Base-by-base conservation (phyloP, 257 asterid genomes). In the Solanum rostratum region DNA sequence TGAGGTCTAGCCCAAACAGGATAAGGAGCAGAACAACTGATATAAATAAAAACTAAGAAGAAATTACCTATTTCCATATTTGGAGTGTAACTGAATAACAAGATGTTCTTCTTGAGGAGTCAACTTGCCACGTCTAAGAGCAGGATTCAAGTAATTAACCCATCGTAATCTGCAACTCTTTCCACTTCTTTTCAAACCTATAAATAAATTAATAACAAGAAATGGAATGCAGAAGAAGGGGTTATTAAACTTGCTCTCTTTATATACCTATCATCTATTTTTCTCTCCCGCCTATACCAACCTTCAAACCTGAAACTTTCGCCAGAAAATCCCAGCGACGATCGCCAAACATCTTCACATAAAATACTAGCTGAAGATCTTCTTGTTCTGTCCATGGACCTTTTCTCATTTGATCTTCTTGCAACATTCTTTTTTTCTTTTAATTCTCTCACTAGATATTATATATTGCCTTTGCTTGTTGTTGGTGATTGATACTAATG, bases 271-370 rank as follows among this genome's bases (percentile, higher is more conserved):
- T 86, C n/a, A n/a, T 81, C 80, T 79, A 84, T 45, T 76, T 80
- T 87, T 84, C 87, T 94, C 99, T 92, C 99, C 99, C 99, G 88
- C 99, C 98, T 93, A 33, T 33, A 82, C 84, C 84, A 49, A 78
- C 98, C 97, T 92, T 91, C 99, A 95, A 95, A 95, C 99, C 99
- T 95, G 99, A 95, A 57, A 95, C 98, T 91, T 94, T 93, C 0
- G 99, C 97, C 88, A 95, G 89, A 95, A 95, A 95, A 88, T 95
- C 98, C 98, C 98, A 95, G 45, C 99, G 93, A 3, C 99, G 95
- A 43, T 95, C 99, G 15, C 98, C 99, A 22, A 94, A 94, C 80
- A 95, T 89, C 89, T 92, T 94, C 89, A 94, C 99, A 89, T 93
- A 92, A 52, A 95, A 92, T 10, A 84, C 94, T 49, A 94, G 91